Evolutionary conservation across 2,329 filamentous ascomycete species (phyloP), one percentile per base, ranked within the genome.

Genomic region (Aspergillus arachidicola): DNA sequence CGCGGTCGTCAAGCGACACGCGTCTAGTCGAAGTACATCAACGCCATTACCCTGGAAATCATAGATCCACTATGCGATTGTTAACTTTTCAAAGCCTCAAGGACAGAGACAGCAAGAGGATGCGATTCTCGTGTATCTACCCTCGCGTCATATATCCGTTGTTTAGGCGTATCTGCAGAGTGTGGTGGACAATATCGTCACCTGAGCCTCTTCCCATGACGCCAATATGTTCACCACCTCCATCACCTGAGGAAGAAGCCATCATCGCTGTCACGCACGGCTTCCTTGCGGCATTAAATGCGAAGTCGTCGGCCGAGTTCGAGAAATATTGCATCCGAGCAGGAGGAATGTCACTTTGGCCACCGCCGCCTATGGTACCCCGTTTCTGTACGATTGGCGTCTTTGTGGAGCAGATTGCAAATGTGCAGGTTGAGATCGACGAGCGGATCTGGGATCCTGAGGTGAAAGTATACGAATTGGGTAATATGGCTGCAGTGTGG

Each of bases 361-460:
- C 73, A 19, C 75, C 75, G 7, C 61, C 69, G 1, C 68, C 74
- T 5, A 70, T 66, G 19, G 53, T 67, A 5, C 69, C 74, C n/a
- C 73, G 75, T 16, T 77, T 77, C 59, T 76, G 74, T 60, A 76
- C 75, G 0, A 75, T 77, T 48, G 75, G 74, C 2, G 69, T 73
- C 11, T 77, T 76, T 50, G 72, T 76, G 53, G 74, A 77, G 63
- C 71, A 75, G 26, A 67, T 76, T 43, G 59, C 69, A 0, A 67
- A 67, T 12, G 59, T 76, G 14, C 63, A 69, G 58, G 73, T 72
- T 30, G 71, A 73, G n/a, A 74, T 76, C 48, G 66, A 77, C 32
- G 75, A 77, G 64, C 70, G 71, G 1, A 76, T 76, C 38, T 76
- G 74, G 74, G 69, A 76, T 48, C 73, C 73, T 1, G 72, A 76